Conservation (phyloP, 805 yeast genomes). For the Saturnispora bothae region DNA sequence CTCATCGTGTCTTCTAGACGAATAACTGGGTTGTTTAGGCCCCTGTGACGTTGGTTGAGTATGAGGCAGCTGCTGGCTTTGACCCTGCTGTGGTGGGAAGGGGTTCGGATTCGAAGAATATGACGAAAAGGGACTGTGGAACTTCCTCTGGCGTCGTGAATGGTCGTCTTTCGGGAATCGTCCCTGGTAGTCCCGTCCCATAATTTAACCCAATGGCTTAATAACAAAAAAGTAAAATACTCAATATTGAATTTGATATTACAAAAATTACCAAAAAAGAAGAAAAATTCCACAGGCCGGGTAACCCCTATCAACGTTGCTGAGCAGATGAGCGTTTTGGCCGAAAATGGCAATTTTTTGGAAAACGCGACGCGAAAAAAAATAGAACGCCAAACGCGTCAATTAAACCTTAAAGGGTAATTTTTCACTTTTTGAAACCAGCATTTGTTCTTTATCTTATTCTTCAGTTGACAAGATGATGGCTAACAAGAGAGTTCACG, state of each 20-base stretch:
- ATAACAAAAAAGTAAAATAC: background rate
- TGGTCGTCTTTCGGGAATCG: constrained; percentile 17
- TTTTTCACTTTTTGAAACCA: background rate
- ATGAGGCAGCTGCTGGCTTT: constrained; percentile 1
- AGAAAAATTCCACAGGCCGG: background rate
- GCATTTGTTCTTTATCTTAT: too few relatives aligned
- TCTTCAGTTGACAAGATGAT: too few relatives aligned
- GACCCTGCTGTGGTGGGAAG: constrained; percentile 21
- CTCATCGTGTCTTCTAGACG: constrained; percentile 9
- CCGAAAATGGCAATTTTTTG: too few relatives aligned
- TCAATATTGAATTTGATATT: background rate
- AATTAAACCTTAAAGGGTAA: background rate
- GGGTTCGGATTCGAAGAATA: constrained; percentile 19
- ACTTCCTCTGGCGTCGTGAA: constrained; percentile 13
- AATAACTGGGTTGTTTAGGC: constrained; percentile 6
- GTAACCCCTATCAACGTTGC: constrained; percentile 2
- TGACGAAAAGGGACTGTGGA: constrained; percentile 12
- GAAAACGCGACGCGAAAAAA: background rate
- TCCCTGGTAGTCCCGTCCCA: constrained; percentile 9
- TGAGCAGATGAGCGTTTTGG: background rate
- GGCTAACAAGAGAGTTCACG: constrained; percentile 1
- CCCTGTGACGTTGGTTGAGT: background rate
- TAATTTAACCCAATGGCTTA: background rate
- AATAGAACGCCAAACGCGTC: background rate
- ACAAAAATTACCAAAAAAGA: background rate